These are phyloP conservation scores for Cyberlindnera mrakii DNA, from an alignment of 805 yeast genomes.

Conservation along the genomic window DNA sequence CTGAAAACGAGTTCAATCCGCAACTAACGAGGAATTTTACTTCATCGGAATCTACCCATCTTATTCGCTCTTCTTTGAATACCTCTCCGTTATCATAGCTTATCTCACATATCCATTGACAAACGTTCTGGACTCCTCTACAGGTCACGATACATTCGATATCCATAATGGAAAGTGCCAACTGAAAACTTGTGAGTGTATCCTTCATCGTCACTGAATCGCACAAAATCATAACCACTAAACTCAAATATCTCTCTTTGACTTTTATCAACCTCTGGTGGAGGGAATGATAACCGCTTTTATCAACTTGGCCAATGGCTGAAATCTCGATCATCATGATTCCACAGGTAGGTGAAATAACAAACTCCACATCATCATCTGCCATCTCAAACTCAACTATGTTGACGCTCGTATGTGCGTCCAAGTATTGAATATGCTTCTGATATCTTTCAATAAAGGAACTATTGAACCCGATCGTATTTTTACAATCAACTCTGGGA, in stretches of 20 bases:
- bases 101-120: constrained; percentile 7
- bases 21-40: constrained; percentile 7
- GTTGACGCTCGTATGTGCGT: constrained; percentile 1
- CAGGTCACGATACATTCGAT: constrained; percentile 1
- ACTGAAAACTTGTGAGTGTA: constrained; percentile 11
- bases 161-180: constrained; percentile 11
- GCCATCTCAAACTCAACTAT: constrained; percentile 14
- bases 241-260: background rate
- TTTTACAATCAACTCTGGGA: background rate
- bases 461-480: constrained; percentile 8
- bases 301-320: constrained; percentile 10
- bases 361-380: constrained; percentile 12
- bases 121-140: background rate
- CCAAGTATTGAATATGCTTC: constrained; percentile 1
- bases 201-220: constrained; percentile 1
- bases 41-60: constrained; percentile 1
- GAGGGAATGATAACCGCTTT: constrained; percentile 6
- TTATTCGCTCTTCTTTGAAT: background rate
- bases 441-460: constrained; percentile 1
- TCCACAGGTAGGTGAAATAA: constrained; percentile 10
- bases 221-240: constrained; percentile 7
- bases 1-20: constrained; percentile 14
- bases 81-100: background rate
- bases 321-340: constrained; percentile 8
- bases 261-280: background rate